These are phyloP conservation scores for Aspergillus transmontanensis DNA, from an alignment of 2,329 filamentous ascomycete species.

Conservation along the genomic window DNA sequence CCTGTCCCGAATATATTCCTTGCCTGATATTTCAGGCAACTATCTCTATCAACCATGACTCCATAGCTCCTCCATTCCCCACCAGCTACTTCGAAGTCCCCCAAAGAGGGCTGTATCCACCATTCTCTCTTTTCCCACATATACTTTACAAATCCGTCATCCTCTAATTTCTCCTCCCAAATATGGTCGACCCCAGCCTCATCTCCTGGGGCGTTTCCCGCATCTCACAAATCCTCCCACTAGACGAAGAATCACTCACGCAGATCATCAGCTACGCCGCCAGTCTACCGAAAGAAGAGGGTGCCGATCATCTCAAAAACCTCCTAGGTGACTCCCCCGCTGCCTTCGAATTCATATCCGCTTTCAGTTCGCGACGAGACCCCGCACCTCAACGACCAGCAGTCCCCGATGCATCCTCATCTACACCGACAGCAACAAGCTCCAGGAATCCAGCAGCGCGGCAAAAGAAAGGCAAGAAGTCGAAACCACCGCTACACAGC, in stretches of 20 bases:
- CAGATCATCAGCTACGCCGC: constrained; percentile 83
- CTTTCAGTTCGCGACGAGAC: constrained; percentile 69
- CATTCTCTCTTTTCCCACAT: background rate
- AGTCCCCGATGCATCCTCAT: background rate
- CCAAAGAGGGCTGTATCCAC: background rate
- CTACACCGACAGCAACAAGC: background rate
- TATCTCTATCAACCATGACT: constrained; percentile 9
- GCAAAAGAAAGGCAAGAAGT: constrained; percentile 54
- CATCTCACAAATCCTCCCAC: constrained; percentile 76
- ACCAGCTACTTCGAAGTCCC: background rate
- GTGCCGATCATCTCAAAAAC: constrained; percentile 82
- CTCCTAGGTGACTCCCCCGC: constrained; percentile 84
- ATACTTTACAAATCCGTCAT: constrained; percentile 7
- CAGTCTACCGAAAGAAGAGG: constrained; percentile 73
- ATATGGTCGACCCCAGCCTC: constrained; percentile 38
- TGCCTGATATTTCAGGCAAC: constrained; percentile 20
- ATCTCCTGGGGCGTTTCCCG: constrained; percentile 66
- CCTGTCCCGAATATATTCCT: background rate
- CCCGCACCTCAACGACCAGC: constrained; percentile 15
- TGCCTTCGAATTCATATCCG: constrained; percentile 70
- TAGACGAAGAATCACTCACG: constrained; percentile 80
- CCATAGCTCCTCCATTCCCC: constrained; percentile 3
- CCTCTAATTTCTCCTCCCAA: background rate
- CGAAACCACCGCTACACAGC: constrained; percentile 63
- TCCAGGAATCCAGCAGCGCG: background rate